A percentile compares a stretch with the other conserved stretches of the same genome.
Evolutionary conservation across 202 grass and related monocot species (phyloP).

Genomic region (Panicum virgatum): DNA sequence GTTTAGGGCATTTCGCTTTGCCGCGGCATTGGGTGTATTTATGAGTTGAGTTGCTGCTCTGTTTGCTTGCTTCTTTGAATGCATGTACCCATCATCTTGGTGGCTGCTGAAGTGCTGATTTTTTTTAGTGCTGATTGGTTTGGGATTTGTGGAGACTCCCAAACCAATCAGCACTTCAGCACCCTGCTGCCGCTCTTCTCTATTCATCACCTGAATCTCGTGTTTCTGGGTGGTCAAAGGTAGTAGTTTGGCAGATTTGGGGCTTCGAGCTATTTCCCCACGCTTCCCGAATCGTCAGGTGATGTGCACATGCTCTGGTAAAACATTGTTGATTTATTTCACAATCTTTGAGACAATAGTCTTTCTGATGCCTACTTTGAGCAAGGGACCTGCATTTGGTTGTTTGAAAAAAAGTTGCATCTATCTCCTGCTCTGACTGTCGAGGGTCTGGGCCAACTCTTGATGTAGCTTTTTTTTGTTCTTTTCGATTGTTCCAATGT

Average conservation of each 20-base stretch:
- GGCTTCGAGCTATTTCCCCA: background rate
- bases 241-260: conserved; percentile 35
- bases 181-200: background rate
- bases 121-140: too few species aligned
- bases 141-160: too few species aligned
- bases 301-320: background rate
- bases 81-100: background rate
- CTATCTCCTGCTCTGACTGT: background rate
- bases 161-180: too few species aligned
- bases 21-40: background rate
- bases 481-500: background rate
- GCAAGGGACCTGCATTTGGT: background rate
- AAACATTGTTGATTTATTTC: background rate
- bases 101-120: background rate
- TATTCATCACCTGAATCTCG: conserved; percentile 20
- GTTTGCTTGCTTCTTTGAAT: background rate
- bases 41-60: background rate
- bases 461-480: background rate
- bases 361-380: background rate
- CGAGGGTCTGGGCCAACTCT: conserved; percentile 6
- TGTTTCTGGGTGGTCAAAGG: conserved; percentile 2
- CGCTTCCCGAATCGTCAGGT: background rate
- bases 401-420: background rate
- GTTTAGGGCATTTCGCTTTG: conserved; percentile 1
- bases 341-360: background rate